These are phyloP conservation scores for Diplosphaera chodatii DNA, from an alignment of 139 green algal species.

Conservation along the genomic window DNA sequence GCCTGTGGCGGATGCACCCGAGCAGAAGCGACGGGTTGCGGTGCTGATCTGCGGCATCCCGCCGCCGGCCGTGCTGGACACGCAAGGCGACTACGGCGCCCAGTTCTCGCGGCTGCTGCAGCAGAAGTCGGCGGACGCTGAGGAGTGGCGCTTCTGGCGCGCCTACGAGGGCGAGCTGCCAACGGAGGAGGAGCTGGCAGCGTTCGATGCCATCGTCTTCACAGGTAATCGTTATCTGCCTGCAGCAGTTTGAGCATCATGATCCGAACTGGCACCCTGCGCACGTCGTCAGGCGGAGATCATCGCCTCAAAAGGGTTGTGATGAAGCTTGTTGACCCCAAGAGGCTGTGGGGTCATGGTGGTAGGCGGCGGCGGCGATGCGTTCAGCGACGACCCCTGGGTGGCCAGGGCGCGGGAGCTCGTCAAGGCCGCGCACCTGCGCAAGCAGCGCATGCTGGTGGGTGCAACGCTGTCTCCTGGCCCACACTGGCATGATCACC, in stretches of 20 bases:
- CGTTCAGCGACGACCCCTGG: not conserved
- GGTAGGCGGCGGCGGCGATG: not conserved
- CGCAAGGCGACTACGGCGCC: not conserved
- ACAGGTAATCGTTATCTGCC: no score
- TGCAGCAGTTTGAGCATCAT: no score
- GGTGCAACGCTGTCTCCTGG: no score
- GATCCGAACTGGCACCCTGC: no score
- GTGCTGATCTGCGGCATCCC: not conserved
- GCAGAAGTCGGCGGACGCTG: not conserved
- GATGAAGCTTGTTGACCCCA: no score
- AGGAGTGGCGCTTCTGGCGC: not conserved
- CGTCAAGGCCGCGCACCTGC: not conserved
- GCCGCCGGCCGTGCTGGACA: not conserved
- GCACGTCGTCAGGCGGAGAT: no score
- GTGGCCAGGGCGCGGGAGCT: not conserved
- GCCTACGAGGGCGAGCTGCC: not conserved
- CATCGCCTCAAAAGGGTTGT: no score
- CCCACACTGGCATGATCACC: no score
- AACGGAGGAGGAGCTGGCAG: not conserved
- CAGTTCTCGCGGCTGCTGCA: not conserved
- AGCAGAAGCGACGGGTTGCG: not conserved
- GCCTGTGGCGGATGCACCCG: no score
- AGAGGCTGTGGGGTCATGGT: no score
- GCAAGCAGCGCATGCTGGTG: constrained; percentile 1
- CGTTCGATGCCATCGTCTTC: not conserved